A percentile compares a stretch with the other conserved stretches of the same genome.
These are phyloP conservation scores for Phoma sp. DNA, from an alignment of 2,329 filamentous ascomycete species.

Conservation along the genomic window DNA sequence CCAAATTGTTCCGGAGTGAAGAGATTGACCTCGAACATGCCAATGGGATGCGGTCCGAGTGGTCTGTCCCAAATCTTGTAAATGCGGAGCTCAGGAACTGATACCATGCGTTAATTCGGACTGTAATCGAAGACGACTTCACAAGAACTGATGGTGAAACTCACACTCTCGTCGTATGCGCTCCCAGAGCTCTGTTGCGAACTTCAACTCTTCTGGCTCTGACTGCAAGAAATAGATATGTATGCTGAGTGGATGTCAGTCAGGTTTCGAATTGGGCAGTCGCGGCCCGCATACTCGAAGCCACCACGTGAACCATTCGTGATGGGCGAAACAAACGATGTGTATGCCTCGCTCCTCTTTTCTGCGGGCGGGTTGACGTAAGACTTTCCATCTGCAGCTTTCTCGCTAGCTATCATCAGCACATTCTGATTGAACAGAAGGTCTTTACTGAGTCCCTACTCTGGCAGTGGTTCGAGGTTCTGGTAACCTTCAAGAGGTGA, in stretches of 20 bases:
- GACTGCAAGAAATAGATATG: slow-evolving; percentile 81
- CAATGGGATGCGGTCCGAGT: slow-evolving; percentile 79
- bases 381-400: slow-evolving; percentile 76
- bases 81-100: slow-evolving; percentile 83
- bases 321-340: slow-evolving; percentile 71
- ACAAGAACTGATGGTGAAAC: slow-evolving; percentile 22
- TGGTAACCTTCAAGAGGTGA: slow-evolving; percentile 66
- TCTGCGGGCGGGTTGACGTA: slow-evolving; percentile 69
- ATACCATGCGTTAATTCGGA: background rate
- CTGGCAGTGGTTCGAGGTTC: slow-evolving; percentile 60
- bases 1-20: slow-evolving; percentile 88
- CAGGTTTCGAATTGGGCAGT: too few relatives aligned
- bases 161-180: slow-evolving; percentile 80
- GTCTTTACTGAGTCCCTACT: slow-evolving; percentile 28
- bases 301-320: slow-evolving; percentile 70
- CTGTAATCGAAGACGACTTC: background rate
- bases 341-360: slow-evolving; percentile 70
- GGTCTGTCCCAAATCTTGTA: slow-evolving; percentile 79
- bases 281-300: slow-evolving; percentile 64
- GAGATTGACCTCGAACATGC: slow-evolving; percentile 92
- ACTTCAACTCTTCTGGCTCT: slow-evolving; percentile 67
- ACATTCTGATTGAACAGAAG: background rate
- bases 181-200: slow-evolving; percentile 75
- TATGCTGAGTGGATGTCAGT: slow-evolving; percentile 49
- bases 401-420: slow-evolving; percentile 54